phyloP scores from a whole-genome alignment of 331 rosid genomes.

The Phaseolus coccineus region DNA sequence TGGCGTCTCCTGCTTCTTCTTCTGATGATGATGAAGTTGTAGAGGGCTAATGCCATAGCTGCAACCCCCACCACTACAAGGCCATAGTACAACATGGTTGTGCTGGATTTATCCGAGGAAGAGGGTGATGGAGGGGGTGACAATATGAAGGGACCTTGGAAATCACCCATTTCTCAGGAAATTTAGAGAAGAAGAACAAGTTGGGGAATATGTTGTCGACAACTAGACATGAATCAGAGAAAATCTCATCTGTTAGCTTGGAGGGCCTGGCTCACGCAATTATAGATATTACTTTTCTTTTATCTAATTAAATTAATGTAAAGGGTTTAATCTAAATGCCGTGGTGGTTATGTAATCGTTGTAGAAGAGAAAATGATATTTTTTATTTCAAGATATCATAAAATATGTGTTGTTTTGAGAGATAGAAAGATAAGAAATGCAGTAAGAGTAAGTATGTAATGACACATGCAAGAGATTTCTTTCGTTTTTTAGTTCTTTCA shows the following conservation, averaged over 20 bases:
- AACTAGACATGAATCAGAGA: conserved; percentile 16
- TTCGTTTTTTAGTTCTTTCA: not conserved
- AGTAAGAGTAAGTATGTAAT: not conserved
- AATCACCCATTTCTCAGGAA: conserved; percentile 47
- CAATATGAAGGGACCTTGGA: conserved; percentile 22
- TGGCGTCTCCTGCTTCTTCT: conserved; percentile 55
- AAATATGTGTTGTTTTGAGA: conserved; percentile 14
- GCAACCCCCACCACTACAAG: conserved; percentile 66
- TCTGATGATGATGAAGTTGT: conserved; percentile 62
- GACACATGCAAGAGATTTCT: not conserved
- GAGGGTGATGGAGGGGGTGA: conserved; percentile 47
- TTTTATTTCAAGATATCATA: not conserved
- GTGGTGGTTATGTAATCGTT: conserved; percentile 55
- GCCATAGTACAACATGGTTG: conserved; percentile 69
- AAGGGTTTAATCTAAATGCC: conserved; percentile 55
- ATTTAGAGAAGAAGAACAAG: not conserved
- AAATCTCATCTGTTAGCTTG: conserved; percentile 26
- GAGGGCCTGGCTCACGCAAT: conserved; percentile 1
- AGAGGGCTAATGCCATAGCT: conserved; percentile 58
- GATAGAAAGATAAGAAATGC: conserved; percentile 44
- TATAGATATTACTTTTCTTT: conserved; percentile 1
- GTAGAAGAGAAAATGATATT: conserved; percentile 7
- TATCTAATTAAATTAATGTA: conserved; percentile 26
- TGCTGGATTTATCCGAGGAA: conserved; percentile 35
- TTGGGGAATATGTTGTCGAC: conserved; percentile 37